Base-by-base conservation (phyloP, 192 early-diverging fungal genomes). In the Pilaira anomala region DNA sequence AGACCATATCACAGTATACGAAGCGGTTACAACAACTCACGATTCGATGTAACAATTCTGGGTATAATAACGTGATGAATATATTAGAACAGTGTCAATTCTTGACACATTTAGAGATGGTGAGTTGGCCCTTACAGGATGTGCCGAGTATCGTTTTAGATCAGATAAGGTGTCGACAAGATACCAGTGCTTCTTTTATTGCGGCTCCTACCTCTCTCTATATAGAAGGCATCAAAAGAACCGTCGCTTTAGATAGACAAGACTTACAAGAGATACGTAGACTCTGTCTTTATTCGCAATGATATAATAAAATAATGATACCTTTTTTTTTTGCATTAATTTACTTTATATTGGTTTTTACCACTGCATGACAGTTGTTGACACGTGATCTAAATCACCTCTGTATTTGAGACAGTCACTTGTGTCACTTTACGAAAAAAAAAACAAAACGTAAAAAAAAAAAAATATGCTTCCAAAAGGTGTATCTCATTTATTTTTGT, bases 201-300 rank as follows among this genome's bases (percentile, higher is more conserved):
- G 1, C 33, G 7, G 33, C 33, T 36, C 53, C 53, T 0, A 7
- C 28, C 12, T 18, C 19, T 16, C 7, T 46, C 16, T 46, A 18
- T 26, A 12, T 36, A 30, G 53, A 36, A 19, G 53, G 28, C 19
- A 11, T 55, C 53, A 55, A 55, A n/a, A 28, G 16, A n/a, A 55
- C 53, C 7, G 53, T 55, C 30, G 28, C 53, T 30, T 55, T 55
- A 28, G 29, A 19, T 36, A 33, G 53, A 55, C 53, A 55, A 14
- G 53, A 55, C 19, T 30, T 55, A 33, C 53, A 55, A 29, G 53
- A 55, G 19, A 55, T 55, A 36, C 53, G 53, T 55, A 55, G 53
- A 55, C 33, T 36, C 33, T 9, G 33, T 36, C 33, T 9, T 36
- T 36, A 36, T 36, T 36, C 33, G n/a, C n/a, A n/a, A n/a, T n/a